A percentile compares a stretch with the other conserved stretches of the same genome.
phyloP scores from a whole-genome alignment of 208 protist species.

The Wallacemonas sp. region DNA sequence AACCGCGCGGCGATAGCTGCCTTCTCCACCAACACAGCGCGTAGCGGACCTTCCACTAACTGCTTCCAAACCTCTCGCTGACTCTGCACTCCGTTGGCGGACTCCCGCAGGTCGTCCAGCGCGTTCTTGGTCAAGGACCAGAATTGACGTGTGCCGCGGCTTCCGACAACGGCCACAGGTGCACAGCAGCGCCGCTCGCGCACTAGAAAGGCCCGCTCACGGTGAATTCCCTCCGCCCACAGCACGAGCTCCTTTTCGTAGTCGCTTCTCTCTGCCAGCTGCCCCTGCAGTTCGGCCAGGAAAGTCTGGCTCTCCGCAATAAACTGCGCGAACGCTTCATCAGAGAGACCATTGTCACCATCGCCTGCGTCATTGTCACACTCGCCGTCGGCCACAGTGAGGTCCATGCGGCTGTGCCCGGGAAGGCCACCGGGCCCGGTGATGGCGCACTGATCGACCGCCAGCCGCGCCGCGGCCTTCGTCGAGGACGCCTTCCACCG shows the following conservation, averaged over 20 bases:
- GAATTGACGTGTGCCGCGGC: conserved; percentile 29
- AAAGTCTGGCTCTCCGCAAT: conserved; percentile 1
- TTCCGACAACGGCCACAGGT: conserved; percentile 51
- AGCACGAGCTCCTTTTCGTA: conserved; percentile 16
- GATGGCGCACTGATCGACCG: conserved; percentile 6
- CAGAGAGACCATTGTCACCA: background rate
- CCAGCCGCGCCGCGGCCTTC: conserved; percentile 9
- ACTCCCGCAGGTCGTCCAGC: conserved; percentile 43
- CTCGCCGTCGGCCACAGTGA: too few species aligned
- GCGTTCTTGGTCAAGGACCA: conserved; percentile 41
- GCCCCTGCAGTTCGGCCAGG: conserved; percentile 4
- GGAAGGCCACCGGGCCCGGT: too few species aligned
- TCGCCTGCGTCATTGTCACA: background rate
- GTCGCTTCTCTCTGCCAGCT: background rate
- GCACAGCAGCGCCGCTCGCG: conserved; percentile 34
- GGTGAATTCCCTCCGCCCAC: conserved; percentile 10
- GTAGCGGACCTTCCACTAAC: conserved; percentile 31
- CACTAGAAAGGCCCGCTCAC: conserved; percentile 29
- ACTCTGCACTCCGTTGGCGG: conserved; percentile 13
- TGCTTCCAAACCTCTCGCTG: conserved; percentile 42
- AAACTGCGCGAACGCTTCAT: conserved; percentile 4
- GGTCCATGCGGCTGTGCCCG: too few species aligned
- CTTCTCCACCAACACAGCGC: conserved; percentile 37
- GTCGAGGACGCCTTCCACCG: background rate
- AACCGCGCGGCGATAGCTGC: conserved; percentile 39